Evolutionary conservation across 2,329 filamentous ascomycete genomes (phyloP), one percentile per base, ranked within the genome.

Genomic region (Fusarium illudens): DNA sequence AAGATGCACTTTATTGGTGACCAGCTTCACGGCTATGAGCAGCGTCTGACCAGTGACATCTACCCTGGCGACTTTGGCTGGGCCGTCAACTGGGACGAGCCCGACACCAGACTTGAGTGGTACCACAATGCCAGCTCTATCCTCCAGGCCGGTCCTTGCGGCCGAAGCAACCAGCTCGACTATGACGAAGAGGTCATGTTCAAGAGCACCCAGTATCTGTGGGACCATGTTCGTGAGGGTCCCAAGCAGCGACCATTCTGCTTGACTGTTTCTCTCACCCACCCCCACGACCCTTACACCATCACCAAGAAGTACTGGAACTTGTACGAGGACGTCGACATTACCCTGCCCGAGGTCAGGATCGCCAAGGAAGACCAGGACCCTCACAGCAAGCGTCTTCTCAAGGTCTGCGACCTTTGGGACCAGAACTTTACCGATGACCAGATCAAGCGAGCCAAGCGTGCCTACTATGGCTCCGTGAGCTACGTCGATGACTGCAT

Each of bases 1-100:
- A 97, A 97, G 86, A 97, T 97, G 94, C 94, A 97, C 81, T 97
- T 97, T 77, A 92, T 96, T 57, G 94, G 94, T 32, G 94, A 97
- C 77, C 94, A 97, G 81, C 85, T 97, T 62, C 94, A 97, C 77
- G 94, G 94, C 29, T 97, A 97, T 75, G 94, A 97, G 83, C 91
- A 93, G 75, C 89, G 94, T 60, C 85, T 97, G 74, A 97, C 94
- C n/a, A 92, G 91, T 71, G 94, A 97, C 78, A 97, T 97, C 76
- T 97, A 97, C 79, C 94, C 94, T 1, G 94, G 91, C 60, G 94
- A 97, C 76, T 94, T 96, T 76, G 94, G 94, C 68, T 97, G 94
- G 94, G 90, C 91, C 12, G 94, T 97, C 67, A 94, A 97, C 81
- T 97, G 94, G 94, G 94, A 97, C 77, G 89, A 94, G 78, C 94